A percentile compares a stretch with the other conserved stretches of the same genome.
Conservation (phyloP, 306 rosid species). For the Rosa rugosa region DNA sequence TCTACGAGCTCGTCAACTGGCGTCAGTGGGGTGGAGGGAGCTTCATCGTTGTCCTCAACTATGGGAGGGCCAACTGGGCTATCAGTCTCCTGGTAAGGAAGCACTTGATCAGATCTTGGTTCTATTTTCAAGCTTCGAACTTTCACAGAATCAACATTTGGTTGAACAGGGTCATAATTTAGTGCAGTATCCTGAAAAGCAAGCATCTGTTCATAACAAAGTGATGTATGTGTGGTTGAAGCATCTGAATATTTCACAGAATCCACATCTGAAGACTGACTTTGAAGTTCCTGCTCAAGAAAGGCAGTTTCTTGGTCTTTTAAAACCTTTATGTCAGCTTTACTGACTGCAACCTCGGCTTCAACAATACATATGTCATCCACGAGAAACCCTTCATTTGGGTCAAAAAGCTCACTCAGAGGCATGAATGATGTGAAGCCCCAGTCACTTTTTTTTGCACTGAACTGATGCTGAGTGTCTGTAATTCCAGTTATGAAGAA, state of each 20-base stretch:
- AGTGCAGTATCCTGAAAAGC: neutral
- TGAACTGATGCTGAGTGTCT: conserved; percentile 15
- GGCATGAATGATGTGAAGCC: conserved; percentile 27
- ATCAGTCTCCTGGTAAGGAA: neutral
- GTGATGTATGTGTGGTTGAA: neutral
- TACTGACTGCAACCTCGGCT: conserved; percentile 25
- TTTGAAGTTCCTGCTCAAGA: neutral
- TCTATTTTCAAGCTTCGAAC: neutral
- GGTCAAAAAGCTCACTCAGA: conserved; percentile 14
- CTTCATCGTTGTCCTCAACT: neutral
- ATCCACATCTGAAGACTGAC: neutral
- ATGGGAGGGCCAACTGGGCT: neutral
- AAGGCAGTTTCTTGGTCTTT: conserved; percentile 5
- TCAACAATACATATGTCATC: conserved; percentile 14
- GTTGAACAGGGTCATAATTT: neutral
- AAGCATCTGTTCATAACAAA: neutral
- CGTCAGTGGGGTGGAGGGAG: neutral
- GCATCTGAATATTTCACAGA: neutral
- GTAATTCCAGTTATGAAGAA: neutral
- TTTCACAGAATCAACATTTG: neutral
- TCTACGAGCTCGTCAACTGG: neutral
- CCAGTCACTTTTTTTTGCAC: conserved; percentile 15
- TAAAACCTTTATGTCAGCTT: conserved; percentile 8
- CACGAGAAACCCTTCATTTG: conserved; percentile 3
- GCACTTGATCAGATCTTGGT: neutral